Conservation (phyloP, 176 grass and related monocot species). For the Microstegium vimineum region DNA sequence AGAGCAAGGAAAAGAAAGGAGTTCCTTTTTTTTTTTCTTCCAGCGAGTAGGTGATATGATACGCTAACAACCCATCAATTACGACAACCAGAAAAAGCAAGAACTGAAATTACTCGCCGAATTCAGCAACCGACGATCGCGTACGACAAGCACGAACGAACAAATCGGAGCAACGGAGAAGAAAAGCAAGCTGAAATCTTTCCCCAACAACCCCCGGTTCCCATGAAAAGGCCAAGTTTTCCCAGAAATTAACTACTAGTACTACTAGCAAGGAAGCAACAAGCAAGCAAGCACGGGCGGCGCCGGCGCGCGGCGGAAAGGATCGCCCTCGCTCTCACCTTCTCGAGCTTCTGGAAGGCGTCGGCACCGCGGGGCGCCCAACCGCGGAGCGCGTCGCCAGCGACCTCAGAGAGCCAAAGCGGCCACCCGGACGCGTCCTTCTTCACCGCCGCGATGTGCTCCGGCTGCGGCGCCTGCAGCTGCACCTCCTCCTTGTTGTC, state of each 20-base stretch:
- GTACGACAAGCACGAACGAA: neutral
- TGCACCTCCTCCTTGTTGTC: conserved; percentile 13
- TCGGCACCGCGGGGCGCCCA: conserved; percentile 81
- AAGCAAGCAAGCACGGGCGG: neutral
- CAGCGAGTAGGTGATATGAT: neutral
- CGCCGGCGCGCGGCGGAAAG: neutral
- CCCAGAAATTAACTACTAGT: neutral
- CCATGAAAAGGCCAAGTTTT: neutral
- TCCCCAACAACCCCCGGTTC: neutral
- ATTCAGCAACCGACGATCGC: conserved; percentile 3
- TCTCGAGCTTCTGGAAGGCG: conserved; percentile 85
- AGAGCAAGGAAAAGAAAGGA: neutral
- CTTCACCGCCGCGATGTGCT: conserved; percentile 37
- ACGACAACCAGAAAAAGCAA: neutral
- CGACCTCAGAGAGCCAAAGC: conserved; percentile 68
- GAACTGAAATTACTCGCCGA: conserved; percentile 7
- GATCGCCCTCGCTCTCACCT: conserved; percentile 43
- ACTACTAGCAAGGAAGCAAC: neutral
- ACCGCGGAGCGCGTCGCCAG: conserved; percentile 69
- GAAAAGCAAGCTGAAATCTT: neutral
- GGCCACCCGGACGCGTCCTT: conserved; percentile 77
- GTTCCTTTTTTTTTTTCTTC: neutral
- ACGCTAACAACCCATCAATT: conserved; percentile 19
- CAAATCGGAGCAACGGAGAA: neutral
- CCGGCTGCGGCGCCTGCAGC: conserved; percentile 37